Evolutionary conservation across 345 rosid genomes (phyloP).

Genomic region (Eucalyptus lansdowneana): DNA sequence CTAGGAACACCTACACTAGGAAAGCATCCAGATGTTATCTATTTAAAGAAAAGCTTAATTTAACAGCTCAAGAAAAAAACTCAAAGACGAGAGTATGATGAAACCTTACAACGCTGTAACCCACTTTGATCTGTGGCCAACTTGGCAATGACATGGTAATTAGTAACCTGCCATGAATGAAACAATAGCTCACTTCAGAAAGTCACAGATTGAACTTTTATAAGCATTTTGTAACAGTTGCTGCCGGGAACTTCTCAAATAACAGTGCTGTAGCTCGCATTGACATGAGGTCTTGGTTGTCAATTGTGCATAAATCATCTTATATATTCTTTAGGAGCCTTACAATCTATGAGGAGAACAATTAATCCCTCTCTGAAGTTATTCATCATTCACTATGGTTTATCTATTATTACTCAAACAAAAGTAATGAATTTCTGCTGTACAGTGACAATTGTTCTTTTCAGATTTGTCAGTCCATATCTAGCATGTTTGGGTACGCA

Average conservation of each 20-base stretch:
- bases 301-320: not conserved
- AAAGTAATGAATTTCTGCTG: not conserved
- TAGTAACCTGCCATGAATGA: conserved; percentile 41
- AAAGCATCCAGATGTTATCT: not conserved
- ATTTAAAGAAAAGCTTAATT: not conserved
- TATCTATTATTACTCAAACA: not conserved
- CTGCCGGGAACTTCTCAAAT: not conserved
- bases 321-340: not conserved
- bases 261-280: not conserved
- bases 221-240: not conserved
- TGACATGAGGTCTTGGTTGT: not conserved
- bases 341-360: not conserved
- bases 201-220: not conserved
- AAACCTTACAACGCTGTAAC: conserved; percentile 79
- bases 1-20: conserved; percentile 36
- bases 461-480: not conserved
- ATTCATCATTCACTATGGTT: not conserved
- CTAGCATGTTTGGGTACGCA: not conserved
- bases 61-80: not conserved
- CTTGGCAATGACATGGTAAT: conserved; percentile 78
- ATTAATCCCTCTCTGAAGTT: not conserved
- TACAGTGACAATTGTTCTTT: not conserved
- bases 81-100: not conserved
- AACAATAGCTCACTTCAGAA: not conserved
- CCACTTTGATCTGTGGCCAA: conserved; percentile 67